Base-by-base conservation (phyloP, 768 basidiomycete genomes). In the Tubosaeta sp. region DNA sequence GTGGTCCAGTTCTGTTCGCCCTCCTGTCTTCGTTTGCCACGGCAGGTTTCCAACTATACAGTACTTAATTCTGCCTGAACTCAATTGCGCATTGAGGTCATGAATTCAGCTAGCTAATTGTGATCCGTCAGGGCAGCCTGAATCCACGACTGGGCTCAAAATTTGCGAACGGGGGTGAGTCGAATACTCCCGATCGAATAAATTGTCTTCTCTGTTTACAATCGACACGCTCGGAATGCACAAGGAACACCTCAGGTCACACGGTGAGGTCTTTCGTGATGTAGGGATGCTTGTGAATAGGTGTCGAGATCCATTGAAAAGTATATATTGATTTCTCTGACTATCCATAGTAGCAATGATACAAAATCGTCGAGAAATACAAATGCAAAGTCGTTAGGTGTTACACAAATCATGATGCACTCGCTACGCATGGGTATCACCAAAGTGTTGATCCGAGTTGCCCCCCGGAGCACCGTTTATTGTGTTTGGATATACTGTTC, bases 371-470 rank as follows among this genome's bases (percentile, higher is more conserved):
- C 11, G 10, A 41, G 30, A 44, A 42, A 35, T n/a, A 14, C 30
- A 29, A 12, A 9, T 10, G 18, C 2, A 32, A 0, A 45, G 41
- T 42, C 24, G 49, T 63, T 27, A 66, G 16, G 34, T 48, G 39
- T 31, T 31, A 21, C 45, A 10, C 29, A n/a, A 24, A 24, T 46
- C 36, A 11, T 47, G 43, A 18, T 48, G 45, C 1, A 9, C 5
- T 40, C n/a, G 34, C 25, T 7, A 11, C 30, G 18, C 14, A 45
- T 34, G 32, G 36, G 61, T 44, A 43, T 53, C 36, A 16, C 47
- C 42, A 12, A 7, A 2, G 3, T 12, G 18, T 6, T 41, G 51
- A 31, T 25, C 18, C 12, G 8, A 14, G 16, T 13, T 35, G 11
- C 39, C 19, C 25, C 16, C 24, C 2, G 22, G 11, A 30, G 22